A percentile compares a stretch with the other conserved stretches of the same genome.
Evolutionary conservation across 2,329 filamentous ascomycete species (phyloP).

Genomic region (Fusarium virguliforme): DNA sequence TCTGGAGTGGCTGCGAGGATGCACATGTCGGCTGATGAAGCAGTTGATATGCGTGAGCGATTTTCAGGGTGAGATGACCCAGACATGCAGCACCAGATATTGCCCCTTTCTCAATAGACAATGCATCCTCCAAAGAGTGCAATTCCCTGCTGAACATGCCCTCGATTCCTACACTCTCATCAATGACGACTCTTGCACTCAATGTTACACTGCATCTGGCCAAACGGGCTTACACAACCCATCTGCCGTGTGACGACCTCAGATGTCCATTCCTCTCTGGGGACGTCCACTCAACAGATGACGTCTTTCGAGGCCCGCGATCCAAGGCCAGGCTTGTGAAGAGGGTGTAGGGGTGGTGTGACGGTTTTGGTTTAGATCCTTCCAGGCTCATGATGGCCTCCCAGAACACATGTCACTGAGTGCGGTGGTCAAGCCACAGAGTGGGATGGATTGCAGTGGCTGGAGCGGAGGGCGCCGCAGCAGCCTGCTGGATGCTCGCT

Average conservation of each 20-base stretch:
- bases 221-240: neutral
- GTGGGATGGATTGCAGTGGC: slow-evolving; percentile 1
- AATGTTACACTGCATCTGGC: slow-evolving; percentile 29
- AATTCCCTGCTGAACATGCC: neutral
- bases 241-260: slow-evolving; percentile 22
- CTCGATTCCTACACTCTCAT: neutral
- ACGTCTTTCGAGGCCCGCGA: slow-evolving; percentile 34
- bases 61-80: slow-evolving; percentile 13
- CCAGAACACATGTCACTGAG: slow-evolving; percentile 9
- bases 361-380: slow-evolving; percentile 25
- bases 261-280: neutral
- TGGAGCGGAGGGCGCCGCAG: slow-evolving; percentile 16
- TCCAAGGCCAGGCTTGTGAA: slow-evolving; percentile 4
- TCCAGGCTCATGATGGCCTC: slow-evolving; percentile 25
- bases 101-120: neutral
- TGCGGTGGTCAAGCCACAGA: slow-evolving; percentile 15
- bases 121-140: neutral
- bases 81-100: neutral
- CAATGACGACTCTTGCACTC: slow-evolving; percentile 24
- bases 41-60: slow-evolving; percentile 24
- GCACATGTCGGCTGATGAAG: slow-evolving; percentile 30
- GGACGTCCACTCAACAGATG: slow-evolving; percentile 21
- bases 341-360: slow-evolving; percentile 18
- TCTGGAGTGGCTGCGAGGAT: slow-evolving; percentile 10
- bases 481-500: neutral